phyloP scores from a whole-genome alignment of 768 basidiomycete genomes.

The Xerocomellus dryophilus region DNA sequence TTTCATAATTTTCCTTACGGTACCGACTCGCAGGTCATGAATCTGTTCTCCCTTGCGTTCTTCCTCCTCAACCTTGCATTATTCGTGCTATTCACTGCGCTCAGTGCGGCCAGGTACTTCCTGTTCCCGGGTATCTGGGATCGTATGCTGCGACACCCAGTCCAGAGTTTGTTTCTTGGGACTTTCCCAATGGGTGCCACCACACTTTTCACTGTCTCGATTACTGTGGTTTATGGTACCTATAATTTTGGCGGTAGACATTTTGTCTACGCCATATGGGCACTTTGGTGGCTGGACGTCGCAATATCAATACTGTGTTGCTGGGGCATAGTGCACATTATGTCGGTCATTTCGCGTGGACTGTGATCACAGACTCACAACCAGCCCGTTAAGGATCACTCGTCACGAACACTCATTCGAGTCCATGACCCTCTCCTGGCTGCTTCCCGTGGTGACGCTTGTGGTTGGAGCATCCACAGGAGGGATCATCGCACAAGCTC shows the following conservation, averaged over 20 bases:
- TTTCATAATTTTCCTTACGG: constrained; percentile 59
- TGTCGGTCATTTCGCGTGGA: constrained; percentile 44
- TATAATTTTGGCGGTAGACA: constrained; percentile 48
- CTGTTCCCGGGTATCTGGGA: constrained; percentile 50
- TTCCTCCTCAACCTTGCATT: constrained; percentile 59
- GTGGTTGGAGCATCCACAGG: constrained; percentile 71
- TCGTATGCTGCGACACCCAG: constrained; percentile 48
- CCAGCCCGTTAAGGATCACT: constrained; percentile 41
- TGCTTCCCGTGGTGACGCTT: constrained; percentile 73
- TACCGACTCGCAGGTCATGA: constrained; percentile 37
- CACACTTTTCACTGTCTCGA: constrained; percentile 54
- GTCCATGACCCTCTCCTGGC: constrained; percentile 61
- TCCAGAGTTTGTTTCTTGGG: constrained; percentile 48
- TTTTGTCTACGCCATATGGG: constrained; percentile 59
- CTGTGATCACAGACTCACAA: constrained; percentile 14
- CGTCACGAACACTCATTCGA: constrained; percentile 57
- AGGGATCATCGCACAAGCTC: constrained; percentile 50
- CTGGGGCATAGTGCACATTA: constrained; percentile 61
- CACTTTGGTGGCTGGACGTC: constrained; percentile 67
- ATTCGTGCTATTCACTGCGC: constrained; percentile 46
- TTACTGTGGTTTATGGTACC: constrained; percentile 42
- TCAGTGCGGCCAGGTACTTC: constrained; percentile 50
- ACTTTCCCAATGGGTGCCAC: constrained; percentile 57
- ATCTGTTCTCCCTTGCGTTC: constrained; percentile 44
- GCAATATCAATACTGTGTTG: constrained; percentile 54